Conservation (phyloP, 2,329 filamentous ascomycete species). For the Purpureocillium takamizusanense region DNA sequence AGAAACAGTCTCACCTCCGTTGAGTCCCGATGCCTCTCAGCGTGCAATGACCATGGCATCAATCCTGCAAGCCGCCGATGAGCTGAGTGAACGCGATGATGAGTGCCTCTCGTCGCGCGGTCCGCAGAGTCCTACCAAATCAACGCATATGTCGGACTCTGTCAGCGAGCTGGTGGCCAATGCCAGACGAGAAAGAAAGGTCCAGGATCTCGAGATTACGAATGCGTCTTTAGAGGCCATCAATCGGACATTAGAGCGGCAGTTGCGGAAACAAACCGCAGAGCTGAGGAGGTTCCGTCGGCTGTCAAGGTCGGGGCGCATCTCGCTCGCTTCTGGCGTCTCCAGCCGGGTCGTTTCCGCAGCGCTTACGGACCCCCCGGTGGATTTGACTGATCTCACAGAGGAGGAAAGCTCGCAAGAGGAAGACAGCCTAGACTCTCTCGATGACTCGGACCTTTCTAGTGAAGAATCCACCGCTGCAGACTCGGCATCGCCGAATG, state of each 20-base stretch:
- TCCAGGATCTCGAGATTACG: slow-evolving; percentile 91
- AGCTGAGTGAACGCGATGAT: slow-evolving; percentile 27
- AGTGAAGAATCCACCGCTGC: slow-evolving; percentile 25
- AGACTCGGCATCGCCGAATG: slow-evolving; percentile 30
- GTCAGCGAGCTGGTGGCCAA: slow-evolving; percentile 75
- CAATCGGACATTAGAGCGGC: slow-evolving; percentile 83
- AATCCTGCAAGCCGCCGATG: slow-evolving; percentile 47
- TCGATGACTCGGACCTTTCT: slow-evolving; percentile 43
- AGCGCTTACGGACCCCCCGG: slow-evolving; percentile 30
- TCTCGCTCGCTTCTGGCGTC: slow-evolving; percentile 50
- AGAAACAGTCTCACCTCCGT: slow-evolving; percentile 27
- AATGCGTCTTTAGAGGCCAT: slow-evolving; percentile 93
- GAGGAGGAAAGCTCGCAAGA: slow-evolving; percentile 34
- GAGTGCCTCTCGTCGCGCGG: slow-evolving; percentile 21
- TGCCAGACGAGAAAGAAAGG: slow-evolving; percentile 85
- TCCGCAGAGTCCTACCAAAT: slow-evolving; percentile 50
- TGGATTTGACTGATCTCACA: slow-evolving; percentile 40
- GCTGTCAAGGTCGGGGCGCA: slow-evolving; percentile 70
- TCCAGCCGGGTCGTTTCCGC: slow-evolving; percentile 35
- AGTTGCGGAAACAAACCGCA: slow-evolving; percentile 82
- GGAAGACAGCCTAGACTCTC: slow-evolving; percentile 35
- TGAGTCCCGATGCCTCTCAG: slow-evolving; percentile 19
- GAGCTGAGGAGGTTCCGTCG: slow-evolving; percentile 80
- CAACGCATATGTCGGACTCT: slow-evolving; percentile 43
- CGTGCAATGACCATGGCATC: slow-evolving; percentile 42